Percentiles rank a stretch among this genome's conserved stretches.
Conservation (phyloP, 2,329 filamentous ascomycete genomes). For the Diaporthe vaccinii region DNA sequence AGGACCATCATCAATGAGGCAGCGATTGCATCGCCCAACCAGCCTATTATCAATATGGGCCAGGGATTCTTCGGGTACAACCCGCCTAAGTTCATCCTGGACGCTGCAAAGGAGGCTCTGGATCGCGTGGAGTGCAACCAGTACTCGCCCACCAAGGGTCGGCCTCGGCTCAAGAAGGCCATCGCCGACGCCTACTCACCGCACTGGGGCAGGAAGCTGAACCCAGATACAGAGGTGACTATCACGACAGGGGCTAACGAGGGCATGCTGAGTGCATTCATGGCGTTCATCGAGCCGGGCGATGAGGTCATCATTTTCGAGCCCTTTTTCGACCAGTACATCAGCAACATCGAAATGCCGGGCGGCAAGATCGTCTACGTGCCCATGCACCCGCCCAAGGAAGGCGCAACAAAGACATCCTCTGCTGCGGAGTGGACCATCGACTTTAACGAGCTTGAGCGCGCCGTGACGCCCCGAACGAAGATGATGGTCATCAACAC, state of each 20-base stretch:
- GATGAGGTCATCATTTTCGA: slow-evolving; percentile 99
- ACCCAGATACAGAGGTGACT: slow-evolving; percentile 93
- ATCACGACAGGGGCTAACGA: slow-evolving; percentile 95
- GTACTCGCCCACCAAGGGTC: slow-evolving; percentile 95
- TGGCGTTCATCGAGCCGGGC: slow-evolving; percentile 94
- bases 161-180: slow-evolving; percentile 91
- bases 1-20: slow-evolving; percentile 68
- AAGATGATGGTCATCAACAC: slow-evolving; percentile 97
- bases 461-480: slow-evolving; percentile 85
- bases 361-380: slow-evolving; percentile 96
- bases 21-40: slow-evolving; percentile 62
- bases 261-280: slow-evolving; percentile 96
- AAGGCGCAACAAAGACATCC: slow-evolving; percentile 83
- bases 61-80: slow-evolving; percentile 91
- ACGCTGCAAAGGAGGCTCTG: slow-evolving; percentile 91
- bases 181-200: slow-evolving; percentile 93
- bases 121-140: slow-evolving; percentile 97
- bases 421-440: slow-evolving; percentile 91
- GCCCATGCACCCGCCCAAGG: slow-evolving; percentile 88
- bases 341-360: slow-evolving; percentile 98
- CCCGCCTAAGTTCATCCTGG: slow-evolving; percentile 88
- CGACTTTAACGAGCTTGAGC: slow-evolving; percentile 85
- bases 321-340: slow-evolving; percentile 99
- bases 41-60: slow-evolving; percentile 68
- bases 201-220: slow-evolving; percentile 83